Base-by-base conservation (phyloP, 2,329 filamentous ascomycete genomes). In the Hirsutella thompsonii region DNA sequence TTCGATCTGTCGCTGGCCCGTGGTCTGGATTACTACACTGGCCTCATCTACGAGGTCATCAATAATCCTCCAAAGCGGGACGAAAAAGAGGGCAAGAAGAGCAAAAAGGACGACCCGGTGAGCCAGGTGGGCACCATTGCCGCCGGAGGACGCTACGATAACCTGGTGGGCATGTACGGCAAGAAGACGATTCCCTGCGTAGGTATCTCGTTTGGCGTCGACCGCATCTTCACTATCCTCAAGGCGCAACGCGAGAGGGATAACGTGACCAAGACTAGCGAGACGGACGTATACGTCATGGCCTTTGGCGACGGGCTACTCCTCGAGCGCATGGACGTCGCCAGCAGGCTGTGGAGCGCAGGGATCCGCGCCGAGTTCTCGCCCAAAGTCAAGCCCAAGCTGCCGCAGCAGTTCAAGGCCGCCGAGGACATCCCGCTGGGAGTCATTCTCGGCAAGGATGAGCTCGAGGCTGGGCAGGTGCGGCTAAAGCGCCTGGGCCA, bases 131-230 rank as follows among this genome's bases (percentile, higher is more conserved):
- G 88, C 47, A 90, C 23, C 57, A 81, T 94, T 23, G 89, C 88
- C 36, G 89, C 88, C 4, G 89, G 88, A 55, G 87, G 88, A 36
- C 81, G 89, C 46, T 95, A 95, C 61, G 90, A 95, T 62, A 82
- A 92, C 56, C 74, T 95, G 4, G 90, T 95, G 5, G 84, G 84
- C 64, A 94, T 94, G 86, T 95, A 94, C 68, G 81, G 81, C 52
- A 90, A 89, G 65, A 75, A 69, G 19, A 80, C 89, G 57, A 87
- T 95, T 42, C 90, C 61, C 18, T 67, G 62, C 39, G 60, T 64
- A 9, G 59, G 60, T 40, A 84, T 94, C 50, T 94, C 89, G 2
- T 95, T 96, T 56, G 90, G 90, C 42, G 86, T 95, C 38, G 90
- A 96, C 62, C 81, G 90, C 52, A 95, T 96, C 55, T 94, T 94